Percentiles rank a stretch among this genome's conserved stretches.
Conservation (phyloP, 1,139 yeast genomes). For the Sugiyamaella grinbergsii region DNA sequence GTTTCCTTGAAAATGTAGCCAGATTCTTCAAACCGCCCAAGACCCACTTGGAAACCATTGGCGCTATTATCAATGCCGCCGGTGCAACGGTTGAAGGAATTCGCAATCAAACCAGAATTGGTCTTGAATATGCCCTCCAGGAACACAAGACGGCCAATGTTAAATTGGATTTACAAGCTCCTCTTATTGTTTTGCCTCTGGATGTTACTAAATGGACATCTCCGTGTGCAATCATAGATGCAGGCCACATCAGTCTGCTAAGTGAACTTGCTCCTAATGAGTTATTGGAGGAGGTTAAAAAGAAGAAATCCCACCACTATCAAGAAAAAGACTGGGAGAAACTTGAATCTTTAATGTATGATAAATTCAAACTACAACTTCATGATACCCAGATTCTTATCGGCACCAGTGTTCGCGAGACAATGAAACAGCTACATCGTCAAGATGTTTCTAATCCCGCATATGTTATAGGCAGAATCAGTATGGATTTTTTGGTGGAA, state of each 20-base stretch:
- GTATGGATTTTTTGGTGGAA: constrained; percentile 72
- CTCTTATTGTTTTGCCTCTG: constrained; percentile 84
- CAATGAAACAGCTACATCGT: constrained; percentile 55
- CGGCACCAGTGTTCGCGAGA: constrained; percentile 77
- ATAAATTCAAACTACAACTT: constrained; percentile 72
- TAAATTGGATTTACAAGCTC: constrained; percentile 88
- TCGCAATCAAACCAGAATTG: constrained; percentile 85
- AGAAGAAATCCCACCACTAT: constrained; percentile 63
- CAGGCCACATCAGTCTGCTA: constrained; percentile 86
- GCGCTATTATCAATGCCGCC: constrained; percentile 92
- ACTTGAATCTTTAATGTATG: constrained; percentile 82
- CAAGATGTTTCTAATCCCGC: constrained; percentile 44
- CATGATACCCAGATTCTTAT: constrained; percentile 88
- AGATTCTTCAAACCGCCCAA: constrained; percentile 85
- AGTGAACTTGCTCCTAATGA: constrained; percentile 80
- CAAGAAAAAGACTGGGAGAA: constrained; percentile 71
- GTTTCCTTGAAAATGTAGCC: constrained; percentile 72
- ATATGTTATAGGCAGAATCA: constrained; percentile 72
- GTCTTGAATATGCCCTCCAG: constrained; percentile 88
- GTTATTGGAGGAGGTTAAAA: constrained; percentile 68
- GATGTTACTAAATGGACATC: constrained; percentile 79
- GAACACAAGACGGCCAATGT: constrained; percentile 90
- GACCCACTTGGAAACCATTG: constrained; percentile 82
- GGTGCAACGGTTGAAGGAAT: constrained; percentile 93
- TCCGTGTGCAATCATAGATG: constrained; percentile 90